phyloP scores from a whole-genome alignment of 331 rosid species.

The Telfairia occidentalis region DNA sequence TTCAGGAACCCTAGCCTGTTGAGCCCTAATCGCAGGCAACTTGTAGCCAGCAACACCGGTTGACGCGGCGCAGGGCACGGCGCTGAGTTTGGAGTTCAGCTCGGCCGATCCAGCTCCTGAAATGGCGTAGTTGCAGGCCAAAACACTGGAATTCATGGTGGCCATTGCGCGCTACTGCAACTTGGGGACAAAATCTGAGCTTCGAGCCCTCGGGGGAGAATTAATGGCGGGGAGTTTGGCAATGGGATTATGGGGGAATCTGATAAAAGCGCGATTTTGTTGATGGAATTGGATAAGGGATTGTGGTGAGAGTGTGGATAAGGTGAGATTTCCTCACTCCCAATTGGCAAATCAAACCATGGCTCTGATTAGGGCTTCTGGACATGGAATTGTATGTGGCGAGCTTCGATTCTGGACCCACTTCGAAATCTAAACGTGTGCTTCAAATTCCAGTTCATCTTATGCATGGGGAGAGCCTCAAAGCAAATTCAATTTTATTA shows the following conservation, averaged over 20 bases:
- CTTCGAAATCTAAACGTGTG: neutral
- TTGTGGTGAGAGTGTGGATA: constrained; percentile 86
- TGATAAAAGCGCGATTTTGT: constrained; percentile 25
- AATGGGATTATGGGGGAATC: constrained; percentile 17
- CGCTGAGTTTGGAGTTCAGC: constrained; percentile 34
- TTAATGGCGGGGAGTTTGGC: neutral
- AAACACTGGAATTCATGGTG: constrained; percentile 62
- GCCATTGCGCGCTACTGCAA: constrained; percentile 35
- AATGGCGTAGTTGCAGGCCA: constrained; percentile 62
- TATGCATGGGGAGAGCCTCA: neutral
- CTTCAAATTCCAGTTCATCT: neutral
- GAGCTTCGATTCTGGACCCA: constrained; percentile 3
- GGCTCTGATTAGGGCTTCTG: neutral
- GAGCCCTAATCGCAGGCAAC: constrained; percentile 49
- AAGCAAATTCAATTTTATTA: neutral
- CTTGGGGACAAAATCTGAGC: neutral
- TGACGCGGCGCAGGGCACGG: constrained; percentile 27
- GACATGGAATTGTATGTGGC: neutral
- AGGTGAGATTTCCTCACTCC: constrained; percentile 73
- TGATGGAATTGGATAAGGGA: constrained; percentile 20
- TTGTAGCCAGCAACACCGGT: constrained; percentile 19
- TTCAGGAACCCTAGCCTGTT: constrained; percentile 14
- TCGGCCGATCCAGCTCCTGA: constrained; percentile 46
- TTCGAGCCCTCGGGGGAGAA: neutral
- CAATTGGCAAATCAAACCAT: constrained; percentile 45